These are phyloP conservation scores for Isochrysis galbana DNA, from an alignment of 78 protist species.

Conservation along the genomic window DNA sequence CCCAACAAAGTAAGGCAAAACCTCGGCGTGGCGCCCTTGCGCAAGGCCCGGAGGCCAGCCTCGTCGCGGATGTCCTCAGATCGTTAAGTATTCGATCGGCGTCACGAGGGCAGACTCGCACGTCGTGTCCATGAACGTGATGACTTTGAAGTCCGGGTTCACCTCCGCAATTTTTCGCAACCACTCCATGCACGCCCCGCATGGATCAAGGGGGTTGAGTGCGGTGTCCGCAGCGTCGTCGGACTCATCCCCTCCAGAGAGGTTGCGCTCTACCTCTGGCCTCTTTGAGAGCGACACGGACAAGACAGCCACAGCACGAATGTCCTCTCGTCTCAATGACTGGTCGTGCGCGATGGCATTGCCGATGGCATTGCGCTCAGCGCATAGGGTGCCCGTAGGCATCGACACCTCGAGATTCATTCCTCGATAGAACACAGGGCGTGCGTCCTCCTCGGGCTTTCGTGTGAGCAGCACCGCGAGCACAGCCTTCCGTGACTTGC, in stretches of 20 bases:
- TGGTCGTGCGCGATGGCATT: slow-evolving; percentile 20
- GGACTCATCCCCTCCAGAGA: no score
- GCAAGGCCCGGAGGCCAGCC: no score
- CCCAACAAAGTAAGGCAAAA: no score
- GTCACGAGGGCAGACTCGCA: background rate
- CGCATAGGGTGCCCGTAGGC: slow-evolving; percentile 33
- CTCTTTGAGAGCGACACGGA: background rate
- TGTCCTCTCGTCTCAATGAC: background rate
- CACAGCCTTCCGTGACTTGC: slow-evolving; percentile 32
- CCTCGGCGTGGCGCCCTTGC: no score
- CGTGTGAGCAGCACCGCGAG: background rate
- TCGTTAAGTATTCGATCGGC: background rate
- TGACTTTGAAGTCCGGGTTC: slow-evolving; percentile 18
- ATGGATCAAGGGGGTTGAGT: slow-evolving; percentile 29
- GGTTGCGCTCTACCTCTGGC: no score
- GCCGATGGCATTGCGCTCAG: slow-evolving; percentile 39
- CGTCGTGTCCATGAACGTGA: background rate
- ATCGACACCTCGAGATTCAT: slow-evolving; percentile 38
- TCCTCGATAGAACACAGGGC: background rate
- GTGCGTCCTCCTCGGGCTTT: background rate
- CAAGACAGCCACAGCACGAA: background rate
- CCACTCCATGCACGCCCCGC: slow-evolving; percentile 42
- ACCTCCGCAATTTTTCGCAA: slow-evolving; percentile 21
- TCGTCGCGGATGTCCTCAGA: no score
- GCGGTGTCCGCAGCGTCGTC: background rate